Evolutionary conservation across 768 basidiomycete species (phyloP).

Genomic region (Termitomyces eurrhizus): DNA sequence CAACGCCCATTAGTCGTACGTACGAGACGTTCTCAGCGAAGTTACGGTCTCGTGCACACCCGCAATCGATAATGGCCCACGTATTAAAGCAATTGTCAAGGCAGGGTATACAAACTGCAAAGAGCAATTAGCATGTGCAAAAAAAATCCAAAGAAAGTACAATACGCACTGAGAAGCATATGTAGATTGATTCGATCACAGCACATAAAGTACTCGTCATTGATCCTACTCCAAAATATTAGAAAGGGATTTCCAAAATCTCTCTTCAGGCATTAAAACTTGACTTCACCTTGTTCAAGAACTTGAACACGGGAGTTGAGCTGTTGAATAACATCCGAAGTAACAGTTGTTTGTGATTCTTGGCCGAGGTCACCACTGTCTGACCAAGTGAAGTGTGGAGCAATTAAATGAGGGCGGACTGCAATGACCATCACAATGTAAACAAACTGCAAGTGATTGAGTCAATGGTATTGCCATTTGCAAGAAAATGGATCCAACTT

Average conservation of each 20-base stretch:
- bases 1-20: neutral
- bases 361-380: neutral
- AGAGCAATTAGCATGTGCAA: neutral
- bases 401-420: neutral
- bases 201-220: neutral
- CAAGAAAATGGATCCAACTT: neutral
- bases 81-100: neutral
- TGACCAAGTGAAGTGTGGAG: neutral
- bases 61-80: neutral
- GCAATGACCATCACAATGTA: neutral
- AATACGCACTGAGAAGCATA: neutral
- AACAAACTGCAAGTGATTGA: neutral
- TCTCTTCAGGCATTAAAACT: neutral
- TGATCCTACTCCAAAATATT: neutral
- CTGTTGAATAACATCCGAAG: neutral
- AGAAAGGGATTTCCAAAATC: neutral
- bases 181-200: neutral
- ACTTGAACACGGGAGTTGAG: neutral
- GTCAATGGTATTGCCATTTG: neutral
- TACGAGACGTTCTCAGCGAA: neutral
- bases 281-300: neutral
- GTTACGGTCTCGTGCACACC: neutral
- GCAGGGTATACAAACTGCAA: neutral
- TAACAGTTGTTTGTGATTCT: neutral
- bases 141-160: neutral